Evolutionary conservation across 2,329 filamentous ascomycete species (phyloP).

Genomic region (Beauveria sp.): DNA sequence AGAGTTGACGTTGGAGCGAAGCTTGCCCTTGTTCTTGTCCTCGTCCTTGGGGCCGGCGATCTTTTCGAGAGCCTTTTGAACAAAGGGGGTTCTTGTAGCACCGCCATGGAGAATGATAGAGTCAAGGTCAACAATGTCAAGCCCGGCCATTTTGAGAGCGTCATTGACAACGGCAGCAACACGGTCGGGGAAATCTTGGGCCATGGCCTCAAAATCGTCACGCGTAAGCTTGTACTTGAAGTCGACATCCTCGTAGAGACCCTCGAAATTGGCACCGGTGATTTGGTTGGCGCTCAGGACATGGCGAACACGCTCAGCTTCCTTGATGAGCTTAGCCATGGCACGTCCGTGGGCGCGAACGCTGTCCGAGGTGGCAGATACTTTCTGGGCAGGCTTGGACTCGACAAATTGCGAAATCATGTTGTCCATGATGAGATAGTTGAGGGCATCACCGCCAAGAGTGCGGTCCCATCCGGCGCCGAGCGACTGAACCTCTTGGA

Average conservation of each 20-base stretch:
- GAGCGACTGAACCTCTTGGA: conserved; percentile 88
- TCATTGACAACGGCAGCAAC: conserved; percentile 63
- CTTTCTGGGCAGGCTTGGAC: conserved; percentile 58
- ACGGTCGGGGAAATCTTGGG: conserved; percentile 58
- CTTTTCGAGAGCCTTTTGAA: conserved; percentile 80
- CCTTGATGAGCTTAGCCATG: conserved; percentile 85
- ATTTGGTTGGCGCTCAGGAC: conserved; percentile 89
- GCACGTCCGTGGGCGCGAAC: conserved; percentile 73
- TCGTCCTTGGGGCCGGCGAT: conserved; percentile 57
- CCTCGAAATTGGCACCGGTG: conserved; percentile 74
- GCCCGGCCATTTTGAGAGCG: conserved; percentile 64
- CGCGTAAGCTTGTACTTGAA: conserved; percentile 87
- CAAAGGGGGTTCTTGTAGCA: conserved; percentile 82
- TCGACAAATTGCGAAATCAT: conserved; percentile 76
- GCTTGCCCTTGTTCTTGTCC: conserved; percentile 46
- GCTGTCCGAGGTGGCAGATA: conserved; percentile 51
- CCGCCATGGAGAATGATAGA: conserved; percentile 93
- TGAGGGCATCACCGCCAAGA: conserved; percentile 83
- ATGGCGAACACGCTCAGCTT: conserved; percentile 79
- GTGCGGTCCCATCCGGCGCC: conserved; percentile 83
- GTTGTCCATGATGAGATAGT: conserved; percentile 79
- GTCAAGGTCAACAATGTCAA: conserved; percentile 69
- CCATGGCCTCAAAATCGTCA: conserved; percentile 71
- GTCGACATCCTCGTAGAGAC: conserved; percentile 82
- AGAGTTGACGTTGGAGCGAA: conserved; percentile 90